Percentiles rank a stretch among this genome's conserved stretches.
phyloP scores from a whole-genome alignment of 164 flowering plant genomes.

The Magnolia officinalis region DNA sequence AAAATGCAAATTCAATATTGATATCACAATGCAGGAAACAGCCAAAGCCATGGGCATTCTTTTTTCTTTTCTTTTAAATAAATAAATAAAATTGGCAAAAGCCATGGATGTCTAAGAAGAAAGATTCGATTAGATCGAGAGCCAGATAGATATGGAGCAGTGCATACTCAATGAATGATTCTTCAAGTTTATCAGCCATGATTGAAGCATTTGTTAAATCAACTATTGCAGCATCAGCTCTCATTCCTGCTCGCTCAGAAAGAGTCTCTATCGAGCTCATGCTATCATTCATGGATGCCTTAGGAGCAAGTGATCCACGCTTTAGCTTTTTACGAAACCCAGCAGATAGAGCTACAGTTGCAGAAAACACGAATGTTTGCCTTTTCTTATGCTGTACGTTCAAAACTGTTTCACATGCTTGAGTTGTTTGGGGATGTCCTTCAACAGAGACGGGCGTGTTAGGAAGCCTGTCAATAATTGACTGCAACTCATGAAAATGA shows the following conservation, averaged over 20 bases:
- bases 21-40: too few relatives aligned
- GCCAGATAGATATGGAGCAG: not conserved
- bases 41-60: too few relatives aligned
- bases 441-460: slow-evolving; percentile 28
- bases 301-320: slow-evolving; percentile 50
- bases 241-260: slow-evolving; percentile 82
- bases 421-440: slow-evolving; percentile 26
- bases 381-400: slow-evolving; percentile 72
- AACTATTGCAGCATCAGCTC: slow-evolving; percentile 68
- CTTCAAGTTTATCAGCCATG: slow-evolving; percentile 72
- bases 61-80: too few relatives aligned
- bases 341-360: slow-evolving; percentile 80
- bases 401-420: slow-evolving; percentile 53
- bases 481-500: slow-evolving; percentile 85
- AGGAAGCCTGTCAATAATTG: slow-evolving; percentile 91
- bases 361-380: slow-evolving; percentile 92
- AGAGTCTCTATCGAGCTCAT: slow-evolving; percentile 74
- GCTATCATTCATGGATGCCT: slow-evolving; percentile 35
- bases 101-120: not conserved
- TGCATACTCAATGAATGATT: slow-evolving; percentile 86
- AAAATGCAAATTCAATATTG: too few relatives aligned
- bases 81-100: too few relatives aligned
- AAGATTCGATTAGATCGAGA: not conserved
- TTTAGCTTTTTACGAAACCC: slow-evolving; percentile 88
- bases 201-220: slow-evolving; percentile 81